Conservation (phyloP, 2,329 filamentous ascomycete species). For the Aureobasidium namibiae region DNA sequence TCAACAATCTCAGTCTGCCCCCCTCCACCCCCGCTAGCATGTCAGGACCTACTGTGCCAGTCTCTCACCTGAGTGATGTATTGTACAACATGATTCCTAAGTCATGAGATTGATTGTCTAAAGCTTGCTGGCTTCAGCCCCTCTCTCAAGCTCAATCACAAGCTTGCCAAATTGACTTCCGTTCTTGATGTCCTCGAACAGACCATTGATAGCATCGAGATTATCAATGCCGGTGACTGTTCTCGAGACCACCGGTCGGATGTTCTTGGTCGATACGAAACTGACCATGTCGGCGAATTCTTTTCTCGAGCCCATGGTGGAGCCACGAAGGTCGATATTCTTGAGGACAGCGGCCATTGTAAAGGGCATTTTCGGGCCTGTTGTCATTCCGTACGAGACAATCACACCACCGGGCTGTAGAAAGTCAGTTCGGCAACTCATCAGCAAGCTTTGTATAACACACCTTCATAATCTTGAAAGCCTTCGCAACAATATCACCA, state of each 20-base stretch:
- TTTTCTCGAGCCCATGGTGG: constrained; percentile 81
- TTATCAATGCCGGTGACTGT: constrained; percentile 60
- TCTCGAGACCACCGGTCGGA: constrained; percentile 70
- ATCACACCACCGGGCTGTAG: constrained; percentile 66
- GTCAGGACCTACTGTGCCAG: too few relatives aligned
- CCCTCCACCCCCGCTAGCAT: too few relatives aligned
- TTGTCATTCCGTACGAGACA: constrained; percentile 84
- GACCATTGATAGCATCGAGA: constrained; percentile 64
- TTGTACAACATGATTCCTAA: background rate
- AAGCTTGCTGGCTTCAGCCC: constrained; percentile 20
- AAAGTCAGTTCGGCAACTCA: background rate
- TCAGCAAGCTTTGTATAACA: constrained; percentile 10
- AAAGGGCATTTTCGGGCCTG: constrained; percentile 77
- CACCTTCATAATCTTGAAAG: constrained; percentile 59
- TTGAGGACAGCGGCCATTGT: constrained; percentile 73
- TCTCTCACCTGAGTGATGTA: too few relatives aligned
- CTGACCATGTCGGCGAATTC: constrained; percentile 88
- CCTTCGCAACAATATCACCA: constrained; percentile 68
- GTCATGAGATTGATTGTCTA: constrained; percentile 11
- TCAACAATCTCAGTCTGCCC: background rate
- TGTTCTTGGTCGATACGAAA: constrained; percentile 66
- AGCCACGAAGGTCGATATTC: constrained; percentile 79
- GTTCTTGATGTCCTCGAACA: constrained; percentile 84
- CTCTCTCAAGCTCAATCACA: constrained; percentile 53
- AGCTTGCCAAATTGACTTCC: constrained; percentile 88